Evolutionary conservation across 495 filamentous ascomycete species (phyloP).

Genomic region (Durotheca rogersii): DNA sequence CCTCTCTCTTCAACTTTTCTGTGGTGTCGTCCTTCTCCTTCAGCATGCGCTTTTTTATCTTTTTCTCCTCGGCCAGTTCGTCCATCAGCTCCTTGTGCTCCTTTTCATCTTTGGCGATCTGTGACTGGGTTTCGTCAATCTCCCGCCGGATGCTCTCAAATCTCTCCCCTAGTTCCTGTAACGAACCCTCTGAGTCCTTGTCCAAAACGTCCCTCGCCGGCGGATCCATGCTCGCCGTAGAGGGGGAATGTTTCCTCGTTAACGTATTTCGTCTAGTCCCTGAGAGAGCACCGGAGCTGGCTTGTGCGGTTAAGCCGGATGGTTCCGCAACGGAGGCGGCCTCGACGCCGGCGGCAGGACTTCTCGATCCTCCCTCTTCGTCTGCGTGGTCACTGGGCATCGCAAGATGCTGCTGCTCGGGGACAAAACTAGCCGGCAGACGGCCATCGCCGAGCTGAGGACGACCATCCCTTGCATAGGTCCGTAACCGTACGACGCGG

Average conservation of each 20-base stretch:
- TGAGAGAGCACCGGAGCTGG: constrained; percentile 52
- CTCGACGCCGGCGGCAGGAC: constrained; percentile 52
- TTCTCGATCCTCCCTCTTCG: constrained; percentile 41
- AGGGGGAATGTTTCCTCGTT: constrained; percentile 77
- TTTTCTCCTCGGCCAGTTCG: constrained; percentile 69
- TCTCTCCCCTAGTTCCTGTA: constrained; percentile 64
- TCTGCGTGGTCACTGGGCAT: constrained; percentile 40
- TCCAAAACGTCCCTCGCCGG: constrained; percentile 46
- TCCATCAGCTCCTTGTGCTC: constrained; percentile 69
- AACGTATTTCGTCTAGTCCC: constrained; percentile 64
- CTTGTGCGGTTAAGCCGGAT: constrained; percentile 58
- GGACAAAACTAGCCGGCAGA: constrained; percentile 53
- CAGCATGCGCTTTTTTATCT: constrained; percentile 68
- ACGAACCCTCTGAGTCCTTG: constrained; percentile 45
- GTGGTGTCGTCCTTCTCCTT: constrained; percentile 85
- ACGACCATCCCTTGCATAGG: constrained; percentile 54
- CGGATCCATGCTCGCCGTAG: constrained; percentile 61
- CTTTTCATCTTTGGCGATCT: constrained; percentile 62
- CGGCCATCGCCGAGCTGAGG: constrained; percentile 57
- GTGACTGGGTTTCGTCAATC: constrained; percentile 57
- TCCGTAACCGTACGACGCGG: constrained; percentile 77
- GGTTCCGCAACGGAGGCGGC: constrained; percentile 54
- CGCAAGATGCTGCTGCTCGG: constrained; percentile 46
- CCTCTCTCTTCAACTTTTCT: constrained; percentile 77
- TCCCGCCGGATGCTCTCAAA: constrained; percentile 72